Percentiles rank a stretch among this genome's conserved stretches.
These are phyloP conservation scores for Musa balbisiana DNA, from an alignment of 202 grass and related monocot genomes.

Conservation along the genomic window DNA sequence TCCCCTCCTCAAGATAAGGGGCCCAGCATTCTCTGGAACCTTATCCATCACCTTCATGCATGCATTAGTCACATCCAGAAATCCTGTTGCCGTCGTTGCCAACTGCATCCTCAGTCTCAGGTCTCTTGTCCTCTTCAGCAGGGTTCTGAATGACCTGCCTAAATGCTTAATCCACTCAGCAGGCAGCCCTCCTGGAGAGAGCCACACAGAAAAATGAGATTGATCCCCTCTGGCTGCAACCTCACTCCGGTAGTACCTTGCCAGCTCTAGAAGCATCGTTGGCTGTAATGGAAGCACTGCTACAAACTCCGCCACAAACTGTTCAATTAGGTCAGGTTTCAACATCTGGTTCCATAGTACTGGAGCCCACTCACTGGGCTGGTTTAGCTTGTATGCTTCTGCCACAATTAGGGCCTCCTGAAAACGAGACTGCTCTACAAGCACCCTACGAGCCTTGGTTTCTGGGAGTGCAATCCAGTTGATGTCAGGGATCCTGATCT, in stretches of 20 bases:
- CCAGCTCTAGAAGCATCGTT: constrained; percentile 67
- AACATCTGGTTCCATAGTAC: constrained; percentile 88
- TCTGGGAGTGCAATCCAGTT: constrained; percentile 78
- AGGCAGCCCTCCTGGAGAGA: constrained; percentile 80
- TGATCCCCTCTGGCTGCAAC: constrained; percentile 92
- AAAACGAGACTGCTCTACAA: constrained; percentile 84
- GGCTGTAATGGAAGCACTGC: constrained; percentile 74
- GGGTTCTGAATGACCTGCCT: constrained; percentile 73
- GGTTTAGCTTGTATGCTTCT: constrained; percentile 79
- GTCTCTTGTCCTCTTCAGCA: constrained; percentile 70
- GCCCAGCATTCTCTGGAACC: constrained; percentile 80
- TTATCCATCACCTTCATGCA: constrained; percentile 78
- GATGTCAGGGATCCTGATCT: constrained; percentile 90
- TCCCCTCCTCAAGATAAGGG: constrained; percentile 71
- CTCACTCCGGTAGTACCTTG: constrained; percentile 77
- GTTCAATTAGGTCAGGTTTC: constrained; percentile 83
- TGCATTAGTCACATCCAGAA: constrained; percentile 52
- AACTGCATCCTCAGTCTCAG: constrained; percentile 79
- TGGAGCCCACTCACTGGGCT: constrained; percentile 81
- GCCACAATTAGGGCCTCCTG: constrained; percentile 94
- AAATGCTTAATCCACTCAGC: constrained; percentile 93
- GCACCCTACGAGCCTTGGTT: constrained; percentile 56
- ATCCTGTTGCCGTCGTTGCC: constrained; percentile 64
- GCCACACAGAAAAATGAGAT: constrained; percentile 85
- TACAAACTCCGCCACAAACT: constrained; percentile 82